Base-by-base conservation (phyloP, 495 filamentous ascomycete genomes). In the Penicillium pancosmium region DNA sequence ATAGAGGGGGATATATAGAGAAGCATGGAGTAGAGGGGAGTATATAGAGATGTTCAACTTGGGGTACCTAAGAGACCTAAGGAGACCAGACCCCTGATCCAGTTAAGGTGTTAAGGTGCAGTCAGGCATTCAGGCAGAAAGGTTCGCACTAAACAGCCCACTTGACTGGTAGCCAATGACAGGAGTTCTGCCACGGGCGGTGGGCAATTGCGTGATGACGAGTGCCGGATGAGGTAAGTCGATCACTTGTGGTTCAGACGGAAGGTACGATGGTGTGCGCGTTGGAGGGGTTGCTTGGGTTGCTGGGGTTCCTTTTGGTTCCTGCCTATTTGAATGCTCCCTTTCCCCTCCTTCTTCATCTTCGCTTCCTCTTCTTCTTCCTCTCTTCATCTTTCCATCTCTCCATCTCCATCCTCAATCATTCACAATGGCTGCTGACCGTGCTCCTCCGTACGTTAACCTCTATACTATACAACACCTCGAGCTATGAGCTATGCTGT, bases 361-460 rank as follows among this genome's bases (percentile, higher is more conserved):
- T 52, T 18, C 35, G 11, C 36, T 38, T 57, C 55, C 31, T 47
- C 51, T 64, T 31, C 15, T 38, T 38, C 57, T 51, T 49, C 53
- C n/a, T 53, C 27, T 23, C 46, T 41, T 36, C 52, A 36, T 9
- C 31, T 33, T 15, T 16, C 19, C 63, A 46, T 56, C 57, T 31
- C 50, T 10, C 23, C 27, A 19, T 18, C 41, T 44, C 41, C 4
- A 44, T 31, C 41, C 16, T 16, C 41, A 54, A 44, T 40, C 47
- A 19, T 40, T 69, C 69, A 82, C 72, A 77, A 84, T 84, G 82
- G 79, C 82, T 64, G 60, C 73, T 56, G 76, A 77, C 60, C 74
- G 73, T 56, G 60, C 73, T 69, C 59, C 76, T 73, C 80, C 80
- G 81, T 84, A 79, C 57, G 81, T 80, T 5, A 41, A 36, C 50